These are phyloP conservation scores for Neopestalotiopsis sp. DNA, from an alignment of 2,329 filamentous ascomycete genomes.

Conservation along the genomic window DNA sequence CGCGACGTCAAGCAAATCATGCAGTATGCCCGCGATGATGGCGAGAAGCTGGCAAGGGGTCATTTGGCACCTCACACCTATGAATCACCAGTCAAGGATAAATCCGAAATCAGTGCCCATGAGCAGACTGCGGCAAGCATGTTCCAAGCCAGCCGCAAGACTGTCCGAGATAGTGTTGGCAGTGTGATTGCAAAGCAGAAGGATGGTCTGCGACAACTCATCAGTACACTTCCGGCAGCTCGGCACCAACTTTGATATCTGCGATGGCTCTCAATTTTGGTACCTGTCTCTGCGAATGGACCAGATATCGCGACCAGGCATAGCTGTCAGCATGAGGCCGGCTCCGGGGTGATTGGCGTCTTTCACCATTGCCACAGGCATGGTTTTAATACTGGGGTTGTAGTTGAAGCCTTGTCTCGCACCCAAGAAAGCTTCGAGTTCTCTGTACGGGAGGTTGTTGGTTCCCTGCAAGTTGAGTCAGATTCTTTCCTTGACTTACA, in stretches of 20 bases:
- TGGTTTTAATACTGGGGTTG: too few species aligned
- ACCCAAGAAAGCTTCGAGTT: too few species aligned
- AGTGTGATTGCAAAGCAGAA: slow-evolving; percentile 30
- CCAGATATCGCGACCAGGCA: too few species aligned
- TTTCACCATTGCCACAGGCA: background rate
- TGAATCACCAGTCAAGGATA: slow-evolving; percentile 22
- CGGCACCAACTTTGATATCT: slow-evolving; percentile 10
- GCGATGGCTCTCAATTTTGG: too few species aligned
- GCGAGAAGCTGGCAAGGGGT: slow-evolving; percentile 34
- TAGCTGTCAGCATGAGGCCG: too few species aligned
- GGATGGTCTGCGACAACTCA: slow-evolving; percentile 27
- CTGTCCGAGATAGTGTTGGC: slow-evolving; percentile 32
- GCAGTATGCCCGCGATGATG: slow-evolving; percentile 35
- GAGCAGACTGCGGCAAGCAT: slow-evolving; percentile 34
- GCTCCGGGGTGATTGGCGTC: too few species aligned
- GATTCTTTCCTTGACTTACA: too few species aligned
- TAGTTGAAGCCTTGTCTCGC: too few species aligned
- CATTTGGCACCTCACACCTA: slow-evolving; percentile 27
- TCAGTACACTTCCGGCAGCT: slow-evolving; percentile 8
- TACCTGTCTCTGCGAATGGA: too few species aligned
- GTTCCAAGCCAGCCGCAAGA: slow-evolving; percentile 34
- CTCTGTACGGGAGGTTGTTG: too few species aligned
- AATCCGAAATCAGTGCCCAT: slow-evolving; percentile 26
- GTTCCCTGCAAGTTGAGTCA: too few species aligned
- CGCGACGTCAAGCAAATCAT: slow-evolving; percentile 37